Percentiles rank a stretch among this genome's conserved stretches.
These are phyloP conservation scores for Tricholoma sp. DNA, from an alignment of 768 basidiomycete genomes.

Conservation along the genomic window DNA sequence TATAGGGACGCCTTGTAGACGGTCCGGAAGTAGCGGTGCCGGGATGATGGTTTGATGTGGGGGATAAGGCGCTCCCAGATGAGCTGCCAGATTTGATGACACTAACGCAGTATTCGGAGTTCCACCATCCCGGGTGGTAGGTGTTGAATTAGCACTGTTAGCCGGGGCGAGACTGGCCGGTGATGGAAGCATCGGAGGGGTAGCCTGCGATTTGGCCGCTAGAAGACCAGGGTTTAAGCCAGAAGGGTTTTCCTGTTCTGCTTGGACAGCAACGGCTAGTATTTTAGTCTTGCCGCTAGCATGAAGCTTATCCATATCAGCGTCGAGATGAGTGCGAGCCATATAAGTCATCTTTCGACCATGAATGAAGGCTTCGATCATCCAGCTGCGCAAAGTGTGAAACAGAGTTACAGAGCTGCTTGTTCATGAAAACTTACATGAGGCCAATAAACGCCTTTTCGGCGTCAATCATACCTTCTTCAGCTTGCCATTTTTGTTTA, in stretches of 20 bases:
- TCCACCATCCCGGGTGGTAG: slow-evolving; percentile 53
- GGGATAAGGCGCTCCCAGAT: slow-evolving; percentile 25
- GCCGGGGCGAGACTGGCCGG: slow-evolving; percentile 64
- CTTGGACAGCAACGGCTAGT: slow-evolving; percentile 34
- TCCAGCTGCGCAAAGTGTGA: slow-evolving; percentile 46
- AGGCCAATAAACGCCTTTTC: slow-evolving; percentile 71
- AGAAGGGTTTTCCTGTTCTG: slow-evolving; percentile 27
- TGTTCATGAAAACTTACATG: slow-evolving; percentile 51
- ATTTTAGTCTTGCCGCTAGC: slow-evolving; percentile 32
- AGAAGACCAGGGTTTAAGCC: slow-evolving; percentile 22
- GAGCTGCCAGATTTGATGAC: slow-evolving; percentile 24
- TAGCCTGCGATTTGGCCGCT: slow-evolving; percentile 35
- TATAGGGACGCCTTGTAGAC: slow-evolving; percentile 32
- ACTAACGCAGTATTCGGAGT: slow-evolving; percentile 43
- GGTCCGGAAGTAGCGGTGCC: slow-evolving; percentile 32
- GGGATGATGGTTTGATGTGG: slow-evolving; percentile 31
- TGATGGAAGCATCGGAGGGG: slow-evolving; percentile 77
- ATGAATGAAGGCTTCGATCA: slow-evolving; percentile 76
- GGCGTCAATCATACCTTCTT: slow-evolving; percentile 44
- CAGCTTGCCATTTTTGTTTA: slow-evolving; percentile 60
- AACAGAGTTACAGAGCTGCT: slow-evolving; percentile 18
- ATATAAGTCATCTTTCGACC: slow-evolving; percentile 32
- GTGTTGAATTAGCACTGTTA: slow-evolving; percentile 75
- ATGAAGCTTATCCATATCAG: slow-evolving; percentile 32
- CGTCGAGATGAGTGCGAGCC: slow-evolving; percentile 30